Evolutionary conservation across 306 rosid species (phyloP).

Genomic region (Gastrolobium villosum): DNA sequence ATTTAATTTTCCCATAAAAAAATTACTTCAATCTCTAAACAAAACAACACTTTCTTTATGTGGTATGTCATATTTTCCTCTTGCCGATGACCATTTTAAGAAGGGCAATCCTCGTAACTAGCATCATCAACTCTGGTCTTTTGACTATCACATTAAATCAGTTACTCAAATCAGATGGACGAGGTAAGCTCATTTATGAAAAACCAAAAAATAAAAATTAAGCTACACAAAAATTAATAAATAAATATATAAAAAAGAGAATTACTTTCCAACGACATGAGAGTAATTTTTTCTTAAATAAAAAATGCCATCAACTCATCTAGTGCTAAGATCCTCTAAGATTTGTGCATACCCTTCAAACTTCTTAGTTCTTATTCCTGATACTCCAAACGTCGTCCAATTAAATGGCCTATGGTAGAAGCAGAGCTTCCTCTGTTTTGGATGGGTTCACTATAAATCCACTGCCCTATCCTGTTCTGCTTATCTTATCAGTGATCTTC

Average conservation of each 20-base stretch:
- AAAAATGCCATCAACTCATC: not conserved
- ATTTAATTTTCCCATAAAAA: too few species aligned
- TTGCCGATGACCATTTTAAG: too few species aligned
- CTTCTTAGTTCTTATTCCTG: not conserved
- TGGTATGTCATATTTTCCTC: too few species aligned
- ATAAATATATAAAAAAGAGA: too few species aligned
- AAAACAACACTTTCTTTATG: too few species aligned
- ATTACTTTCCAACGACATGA: not conserved
- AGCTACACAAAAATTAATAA: too few species aligned
- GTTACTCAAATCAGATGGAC: not conserved
- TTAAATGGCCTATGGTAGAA: conserved; percentile 64
- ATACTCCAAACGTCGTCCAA: not conserved
- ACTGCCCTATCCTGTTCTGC: conserved; percentile 77
- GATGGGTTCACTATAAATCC: conserved; percentile 71
- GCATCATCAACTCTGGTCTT: not conserved
- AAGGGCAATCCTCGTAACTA: not conserved
- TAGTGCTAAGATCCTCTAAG: not conserved
- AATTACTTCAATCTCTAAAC: too few species aligned
- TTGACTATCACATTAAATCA: not conserved
- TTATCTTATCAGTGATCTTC: conserved; percentile 65
- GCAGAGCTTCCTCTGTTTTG: conserved; percentile 58
- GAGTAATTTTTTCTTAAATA: too few species aligned
- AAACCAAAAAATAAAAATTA: too few species aligned
- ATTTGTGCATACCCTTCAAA: not conserved
- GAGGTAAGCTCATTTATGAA: too few species aligned